phyloP scores from a whole-genome alignment of 1,284 basidiomycete genomes.

The Ceratobasidium sp. region DNA sequence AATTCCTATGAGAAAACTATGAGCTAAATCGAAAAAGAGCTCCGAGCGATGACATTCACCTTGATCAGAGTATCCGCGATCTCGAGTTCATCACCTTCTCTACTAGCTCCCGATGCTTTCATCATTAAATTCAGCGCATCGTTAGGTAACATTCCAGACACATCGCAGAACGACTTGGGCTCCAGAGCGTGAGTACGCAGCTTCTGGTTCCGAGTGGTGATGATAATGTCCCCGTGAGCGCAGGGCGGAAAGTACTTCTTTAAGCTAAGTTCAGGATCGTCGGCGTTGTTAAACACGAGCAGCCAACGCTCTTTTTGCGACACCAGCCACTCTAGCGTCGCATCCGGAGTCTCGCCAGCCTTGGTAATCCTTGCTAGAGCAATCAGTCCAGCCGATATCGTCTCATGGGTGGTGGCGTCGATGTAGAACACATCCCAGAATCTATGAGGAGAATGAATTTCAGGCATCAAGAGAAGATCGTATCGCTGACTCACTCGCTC shows the following conservation, averaged over 20 bases:
- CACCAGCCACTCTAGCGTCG: slow-evolving; percentile 31
- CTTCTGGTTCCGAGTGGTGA: slow-evolving; percentile 37
- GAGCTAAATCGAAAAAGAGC: background rate
- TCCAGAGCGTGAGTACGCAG: background rate
- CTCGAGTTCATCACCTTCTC: background rate
- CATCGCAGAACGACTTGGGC: background rate
- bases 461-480: background rate
- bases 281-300: slow-evolving; percentile 18
- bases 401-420: slow-evolving; percentile 15
- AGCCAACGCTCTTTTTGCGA: slow-evolving; percentile 7
- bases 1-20: slow-evolving; percentile 4
- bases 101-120: background rate
- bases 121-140: slow-evolving; percentile 5
- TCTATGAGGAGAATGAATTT: background rate
- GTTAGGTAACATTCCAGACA: background rate
- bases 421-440: slow-evolving; percentile 22
- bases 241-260: background rate
- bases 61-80: background rate
- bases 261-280: background rate
- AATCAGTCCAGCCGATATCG: background rate
- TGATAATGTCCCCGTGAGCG: slow-evolving; percentile 18
- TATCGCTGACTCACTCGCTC: background rate
- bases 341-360: background rate
- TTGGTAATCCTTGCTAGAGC: background rate
- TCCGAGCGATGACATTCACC: background rate